Conservation (phyloP, 306 rosid genomes). For the Lotus japonicus region DNA sequence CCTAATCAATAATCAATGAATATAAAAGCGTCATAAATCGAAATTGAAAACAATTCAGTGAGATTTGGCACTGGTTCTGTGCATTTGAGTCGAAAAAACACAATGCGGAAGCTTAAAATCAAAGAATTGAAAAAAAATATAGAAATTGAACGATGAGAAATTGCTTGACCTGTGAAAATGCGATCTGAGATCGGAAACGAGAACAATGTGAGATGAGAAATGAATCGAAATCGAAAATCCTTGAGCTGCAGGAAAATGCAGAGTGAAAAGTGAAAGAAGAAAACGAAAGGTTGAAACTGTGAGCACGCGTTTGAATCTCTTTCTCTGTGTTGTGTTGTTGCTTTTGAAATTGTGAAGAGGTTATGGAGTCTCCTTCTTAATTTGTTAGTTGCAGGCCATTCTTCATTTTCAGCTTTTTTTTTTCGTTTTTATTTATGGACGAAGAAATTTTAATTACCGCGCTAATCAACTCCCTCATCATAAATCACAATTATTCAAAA, state of each 20-base stretch:
- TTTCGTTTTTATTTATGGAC: neutral
- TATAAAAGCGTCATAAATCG: neutral
- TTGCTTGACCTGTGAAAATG: conserved; percentile 22
- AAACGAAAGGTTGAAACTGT: neutral
- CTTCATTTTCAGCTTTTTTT: conserved; percentile 12
- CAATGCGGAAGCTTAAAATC: neutral
- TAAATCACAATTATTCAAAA: neutral
- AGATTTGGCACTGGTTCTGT: neutral
- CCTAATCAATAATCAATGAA: neutral
- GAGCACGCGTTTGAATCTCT: neutral
- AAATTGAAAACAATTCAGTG: neutral
- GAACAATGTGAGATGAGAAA: neutral
- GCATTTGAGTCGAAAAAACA: neutral
- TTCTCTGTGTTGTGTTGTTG: neutral
- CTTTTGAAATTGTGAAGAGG: conserved; percentile 26
- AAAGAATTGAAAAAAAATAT: too few relatives aligned
- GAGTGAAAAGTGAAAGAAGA: neutral
- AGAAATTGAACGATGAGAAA: neutral
- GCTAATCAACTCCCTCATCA: neutral
- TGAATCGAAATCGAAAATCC: neutral
- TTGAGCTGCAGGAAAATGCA: neutral
- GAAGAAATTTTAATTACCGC: conserved; percentile 35
- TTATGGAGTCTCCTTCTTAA: conserved; percentile 54
- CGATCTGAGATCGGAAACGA: neutral
- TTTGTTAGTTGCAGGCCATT: conserved; percentile 21